Base-by-base conservation (phyloP, 371 early-diverging fungal species). In the Funneliformis caledonium region DNA sequence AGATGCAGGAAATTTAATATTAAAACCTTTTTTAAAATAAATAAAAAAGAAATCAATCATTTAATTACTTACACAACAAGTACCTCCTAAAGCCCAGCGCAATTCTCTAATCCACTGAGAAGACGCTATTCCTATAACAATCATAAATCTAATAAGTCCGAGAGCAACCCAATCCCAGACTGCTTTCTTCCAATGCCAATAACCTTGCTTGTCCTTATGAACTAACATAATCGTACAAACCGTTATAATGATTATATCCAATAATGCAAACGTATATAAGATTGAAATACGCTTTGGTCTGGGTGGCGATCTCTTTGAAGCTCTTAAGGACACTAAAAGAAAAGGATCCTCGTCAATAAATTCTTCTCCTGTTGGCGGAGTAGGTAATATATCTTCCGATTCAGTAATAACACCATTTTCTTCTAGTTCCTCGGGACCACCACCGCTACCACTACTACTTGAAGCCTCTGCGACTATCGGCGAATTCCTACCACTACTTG, bases 261-360 rank as follows among this genome's bases (percentile, higher is more conserved):
- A 33, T 19, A 56, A 5, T 19, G 72, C 80, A 10, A 79, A 26
- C 26, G 70, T 43, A 59, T 65, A 79, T 48, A 79, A 65, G 14
- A 60, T n/a, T 26, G 43, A 31, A n/a, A 59, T 42, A 42, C n/a
- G 59, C 43, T 79, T 79, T n/a, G 80, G 80, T 42, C 80, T 31
- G 11, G 60, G 43, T 33, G 80, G 80, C 14, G 72, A 37, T 42
- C 37, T 67, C n/a, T 10, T 16, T 62, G 31, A 19, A 59, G 31
- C 26, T n/a, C 80, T 50, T 50, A 79, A 22, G 3, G 64, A 45
- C 10, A 79, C 80, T 47, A 79, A 37, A 70, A 79, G 80, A 72
- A 70, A 79, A 59, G 80, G 69, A 65, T 77, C 76, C 12, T 19
- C 43, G 5, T 75, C 76, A 75, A 37, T 43, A 61, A 26, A 26